A percentile compares a stretch with the other conserved stretches of the same genome.
Conservation (phyloP, 331 rosid genomes). For the Dryas integrifolia region DNA sequence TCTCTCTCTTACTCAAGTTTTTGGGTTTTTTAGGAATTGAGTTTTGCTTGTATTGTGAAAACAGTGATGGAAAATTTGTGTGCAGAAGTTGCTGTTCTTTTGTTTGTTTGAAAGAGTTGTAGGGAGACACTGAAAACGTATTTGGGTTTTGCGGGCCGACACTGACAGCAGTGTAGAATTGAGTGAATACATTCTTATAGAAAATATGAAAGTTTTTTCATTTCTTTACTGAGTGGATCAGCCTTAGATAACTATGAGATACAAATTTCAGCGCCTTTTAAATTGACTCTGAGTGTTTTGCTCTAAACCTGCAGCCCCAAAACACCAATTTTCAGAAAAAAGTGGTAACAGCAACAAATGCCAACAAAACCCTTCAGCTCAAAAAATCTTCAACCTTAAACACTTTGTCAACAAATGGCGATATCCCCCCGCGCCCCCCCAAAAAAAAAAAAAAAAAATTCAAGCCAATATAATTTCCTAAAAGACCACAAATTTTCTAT, state of each 20-base stretch:
- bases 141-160: background rate
- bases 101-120: background rate
- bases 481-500: background rate
- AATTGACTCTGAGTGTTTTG: background rate
- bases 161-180: slow-evolving; percentile 2
- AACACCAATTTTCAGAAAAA: background rate
- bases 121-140: background rate
- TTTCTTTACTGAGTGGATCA: background rate
- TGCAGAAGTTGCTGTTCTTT: background rate
- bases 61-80: background rate
- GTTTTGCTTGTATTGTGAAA: background rate
- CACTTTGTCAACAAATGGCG: background rate
- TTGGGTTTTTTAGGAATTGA: background rate
- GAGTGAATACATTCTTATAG: background rate
- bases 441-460: too few species aligned
- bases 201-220: background rate
- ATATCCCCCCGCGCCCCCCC: background rate
- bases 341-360: background rate
- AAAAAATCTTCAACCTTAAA: background rate
- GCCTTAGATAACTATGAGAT: background rate
- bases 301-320: background rate
- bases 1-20: background rate
- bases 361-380: background rate
- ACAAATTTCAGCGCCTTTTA: background rate
- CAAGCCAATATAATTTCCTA: background rate